Base-by-base conservation (phyloP, 441 rosid species). In the Aleurites moluccanus region DNA sequence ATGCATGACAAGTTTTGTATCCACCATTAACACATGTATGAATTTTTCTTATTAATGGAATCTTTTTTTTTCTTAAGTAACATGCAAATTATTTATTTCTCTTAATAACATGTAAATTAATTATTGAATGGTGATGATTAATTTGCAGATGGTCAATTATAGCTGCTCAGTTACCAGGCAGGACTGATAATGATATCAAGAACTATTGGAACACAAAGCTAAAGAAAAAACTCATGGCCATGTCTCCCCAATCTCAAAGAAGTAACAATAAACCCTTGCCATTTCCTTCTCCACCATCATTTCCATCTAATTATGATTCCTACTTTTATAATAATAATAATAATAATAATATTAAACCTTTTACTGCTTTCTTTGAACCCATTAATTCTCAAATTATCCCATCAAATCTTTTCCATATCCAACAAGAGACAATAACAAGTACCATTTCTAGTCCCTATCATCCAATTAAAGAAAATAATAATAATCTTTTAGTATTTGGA, bases 401-500 rank as follows among this genome's bases (percentile, higher is more conserved):
- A 75, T 78, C 86, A 64, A 70, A 62, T 74, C 67, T 72, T 70
- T 74, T 78, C 21, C 87, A 83, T 30, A 67, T 70, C 67, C 25
- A n/a, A 3, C 88, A 77, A 27, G 81, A 83, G 55, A 62, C 73
- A 30, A n/a, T 85, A 77, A 10, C 78, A 15, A 45, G 50, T 45
- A 45, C 50, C 13, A 45, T 10, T 45, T 15, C 14, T 45, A 75
- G 75, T 73, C 81, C 84, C 50, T 80, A 80, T 72, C 69, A 76
- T 42, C 79, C 81, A 23, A 63, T 69, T 52, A 82, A 81, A 45
- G 83, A 83, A 15, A 59, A 21, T 16, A n/a, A n/a, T n/a, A 60
- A 15, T 23, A 86, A 85, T 70, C 68, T 86, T 21, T 72, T 90
- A n/a, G 68, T 77, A 67, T 87, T 86, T 82, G 88, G 92, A 42